phyloP scores from a whole-genome alignment of 2,329 filamentous ascomycete genomes.

The Metarhizium rileyi region DNA sequence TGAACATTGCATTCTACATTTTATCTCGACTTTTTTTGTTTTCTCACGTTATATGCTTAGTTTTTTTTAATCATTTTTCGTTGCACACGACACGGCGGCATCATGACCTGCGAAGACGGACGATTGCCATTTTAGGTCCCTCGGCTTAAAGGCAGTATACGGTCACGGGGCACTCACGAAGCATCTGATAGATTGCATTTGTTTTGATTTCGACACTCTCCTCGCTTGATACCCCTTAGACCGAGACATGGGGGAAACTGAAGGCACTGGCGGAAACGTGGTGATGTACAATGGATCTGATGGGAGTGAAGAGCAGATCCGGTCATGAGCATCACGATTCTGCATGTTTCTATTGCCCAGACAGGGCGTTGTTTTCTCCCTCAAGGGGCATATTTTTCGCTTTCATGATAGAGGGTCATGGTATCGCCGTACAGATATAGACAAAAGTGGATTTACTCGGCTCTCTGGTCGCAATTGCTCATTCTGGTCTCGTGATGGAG shows the following conservation, averaged over 20 bases:
- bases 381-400: slow-evolving; percentile 27
- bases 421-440: slow-evolving; percentile 42
- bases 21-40: slow-evolving; percentile 10
- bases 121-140: slow-evolving; percentile 22
- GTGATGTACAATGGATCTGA: slow-evolving; percentile 23
- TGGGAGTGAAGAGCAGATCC: slow-evolving; percentile 7
- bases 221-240: slow-evolving; percentile 36
- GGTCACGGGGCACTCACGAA: slow-evolving; percentile 31
- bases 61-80: slow-evolving; percentile 14
- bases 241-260: slow-evolving; percentile 30
- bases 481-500: slow-evolving; percentile 20
- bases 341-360: slow-evolving; percentile 28
- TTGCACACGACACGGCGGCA: slow-evolving; percentile 30
- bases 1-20: slow-evolving; percentile 7
- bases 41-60: slow-evolving; percentile 11
- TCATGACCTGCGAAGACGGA: slow-evolving; percentile 29
- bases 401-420: slow-evolving; percentile 36
- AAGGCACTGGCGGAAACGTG: slow-evolving; percentile 28
- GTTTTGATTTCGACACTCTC: slow-evolving; percentile 33
- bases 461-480: slow-evolving; percentile 39
- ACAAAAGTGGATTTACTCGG: slow-evolving; percentile 58
- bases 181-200: slow-evolving; percentile 36
- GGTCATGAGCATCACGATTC: slow-evolving; percentile 23
- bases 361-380: slow-evolving; percentile 21
- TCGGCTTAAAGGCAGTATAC: slow-evolving; percentile 24